Conservation (phyloP, 2,329 filamentous ascomycete species). For the Exserohilum turcica region DNA sequence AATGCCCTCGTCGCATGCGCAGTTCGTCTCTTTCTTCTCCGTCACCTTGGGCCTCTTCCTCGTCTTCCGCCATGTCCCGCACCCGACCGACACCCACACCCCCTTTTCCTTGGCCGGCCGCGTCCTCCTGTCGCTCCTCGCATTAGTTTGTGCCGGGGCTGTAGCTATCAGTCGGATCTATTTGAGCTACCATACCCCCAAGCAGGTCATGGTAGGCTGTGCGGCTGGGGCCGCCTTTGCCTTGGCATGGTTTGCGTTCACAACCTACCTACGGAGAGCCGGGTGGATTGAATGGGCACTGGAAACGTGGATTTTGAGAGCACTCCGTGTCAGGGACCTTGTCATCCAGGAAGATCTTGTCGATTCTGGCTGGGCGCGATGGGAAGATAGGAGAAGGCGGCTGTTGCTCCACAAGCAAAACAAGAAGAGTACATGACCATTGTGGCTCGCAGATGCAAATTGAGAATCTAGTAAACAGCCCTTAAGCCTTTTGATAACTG, state of each 20-base stretch:
- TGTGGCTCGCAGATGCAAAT: background rate
- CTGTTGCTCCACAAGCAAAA: slow-evolving; percentile 27
- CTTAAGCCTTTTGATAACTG: no score
- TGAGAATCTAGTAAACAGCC: no score
- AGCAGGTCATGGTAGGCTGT: slow-evolving; percentile 83
- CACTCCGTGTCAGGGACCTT: slow-evolving; percentile 79
- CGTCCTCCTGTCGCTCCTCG: slow-evolving; percentile 54
- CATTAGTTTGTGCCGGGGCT: slow-evolving; percentile 50
- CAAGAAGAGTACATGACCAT: slow-evolving; percentile 32
- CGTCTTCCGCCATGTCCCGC: slow-evolving; percentile 69
- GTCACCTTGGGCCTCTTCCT: slow-evolving; percentile 84
- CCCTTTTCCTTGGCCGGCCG: slow-evolving; percentile 69
- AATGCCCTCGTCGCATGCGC: slow-evolving; percentile 94
- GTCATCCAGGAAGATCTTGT: slow-evolving; percentile 85
- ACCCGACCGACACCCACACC: slow-evolving; percentile 54
- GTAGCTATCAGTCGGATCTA: slow-evolving; percentile 86
- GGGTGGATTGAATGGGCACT: slow-evolving; percentile 77
- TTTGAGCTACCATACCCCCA: slow-evolving; percentile 86
- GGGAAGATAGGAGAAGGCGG: slow-evolving; percentile 63
- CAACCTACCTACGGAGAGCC: slow-evolving; percentile 65
- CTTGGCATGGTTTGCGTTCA: slow-evolving; percentile 77
- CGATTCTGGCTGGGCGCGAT: slow-evolving; percentile 92
- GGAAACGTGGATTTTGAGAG: slow-evolving; percentile 66
- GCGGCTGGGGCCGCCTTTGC: slow-evolving; percentile 73
- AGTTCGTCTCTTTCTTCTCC: slow-evolving; percentile 92